phyloP scores from a whole-genome alignment of 345 rosid species.

The Rhizophora mangle region DNA sequence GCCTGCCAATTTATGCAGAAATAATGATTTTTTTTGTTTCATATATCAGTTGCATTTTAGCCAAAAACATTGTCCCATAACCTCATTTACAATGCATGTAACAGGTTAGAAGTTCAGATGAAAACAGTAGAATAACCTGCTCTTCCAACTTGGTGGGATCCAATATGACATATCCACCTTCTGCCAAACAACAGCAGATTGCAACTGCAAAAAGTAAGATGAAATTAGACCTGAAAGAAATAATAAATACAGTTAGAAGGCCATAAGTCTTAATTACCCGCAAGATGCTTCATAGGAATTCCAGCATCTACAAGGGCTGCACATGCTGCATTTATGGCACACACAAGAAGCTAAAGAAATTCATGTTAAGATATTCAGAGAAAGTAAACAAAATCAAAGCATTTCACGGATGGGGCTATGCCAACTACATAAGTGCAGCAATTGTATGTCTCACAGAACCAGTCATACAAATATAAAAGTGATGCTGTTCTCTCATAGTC shows the following conservation, averaged over 20 bases:
- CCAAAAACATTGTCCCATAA: not conserved
- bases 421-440: not conserved
- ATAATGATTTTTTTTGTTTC: not conserved
- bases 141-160: conserved; percentile 90
- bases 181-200: conserved; percentile 75
- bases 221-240: conserved; percentile 3
- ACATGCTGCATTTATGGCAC: conserved; percentile 94
- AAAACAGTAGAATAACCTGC: conserved; percentile 47
- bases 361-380: conserved; percentile 41
- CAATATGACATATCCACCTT: conserved; percentile 53
- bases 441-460: not conserved
- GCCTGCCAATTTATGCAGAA: not conserved
- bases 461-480: not conserved
- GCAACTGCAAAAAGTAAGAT: conserved; percentile 54
- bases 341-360: conserved; percentile 65
- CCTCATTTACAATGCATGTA: not conserved
- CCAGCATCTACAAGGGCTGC: conserved; percentile 97
- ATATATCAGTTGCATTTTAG: not conserved
- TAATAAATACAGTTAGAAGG: conserved; percentile 5
- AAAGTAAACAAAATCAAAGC: not conserved
- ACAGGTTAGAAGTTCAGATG: not conserved
- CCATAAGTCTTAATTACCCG: conserved; percentile 42
- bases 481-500: not conserved
- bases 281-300: conserved; percentile 90
- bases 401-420: not conserved